These are phyloP conservation scores for Neocucurbitaria cava DNA, from an alignment of 2,329 filamentous ascomycete genomes.

Conservation along the genomic window DNA sequence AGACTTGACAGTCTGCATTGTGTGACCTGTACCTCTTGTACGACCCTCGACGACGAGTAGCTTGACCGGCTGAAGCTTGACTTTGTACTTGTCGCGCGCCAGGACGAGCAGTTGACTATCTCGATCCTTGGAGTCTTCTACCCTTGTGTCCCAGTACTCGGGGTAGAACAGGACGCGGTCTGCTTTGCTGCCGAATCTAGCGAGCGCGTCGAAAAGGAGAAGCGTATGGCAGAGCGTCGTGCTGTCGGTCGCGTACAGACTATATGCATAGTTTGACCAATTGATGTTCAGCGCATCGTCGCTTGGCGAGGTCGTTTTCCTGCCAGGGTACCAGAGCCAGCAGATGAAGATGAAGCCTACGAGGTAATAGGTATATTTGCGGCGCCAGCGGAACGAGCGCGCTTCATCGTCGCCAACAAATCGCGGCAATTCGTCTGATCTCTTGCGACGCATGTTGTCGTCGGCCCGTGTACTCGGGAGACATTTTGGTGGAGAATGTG, in stretches of 20 bases:
- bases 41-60: constrained; percentile 47
- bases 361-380: constrained; percentile 38
- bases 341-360: constrained; percentile 35
- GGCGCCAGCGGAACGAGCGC: constrained; percentile 30
- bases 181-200: constrained; percentile 52
- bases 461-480: constrained; percentile 1
- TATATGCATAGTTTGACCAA: constrained; percentile 53
- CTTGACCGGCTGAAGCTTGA: constrained; percentile 57
- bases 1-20: constrained; percentile 8
- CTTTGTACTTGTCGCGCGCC: constrained; percentile 59
- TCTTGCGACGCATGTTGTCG: constrained; percentile 41
- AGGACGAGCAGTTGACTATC: constrained; percentile 57
- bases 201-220: constrained; percentile 54
- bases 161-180: constrained; percentile 57
- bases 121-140: constrained; percentile 38
- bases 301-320: constrained; percentile 7
- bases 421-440: constrained; percentile 45
- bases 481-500: constrained; percentile 9
- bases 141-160: constrained; percentile 45
- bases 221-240: constrained; percentile 53
- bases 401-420: constrained; percentile 26
- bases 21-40: constrained; percentile 36
- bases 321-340: constrained; percentile 35
- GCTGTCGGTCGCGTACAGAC: constrained; percentile 52
- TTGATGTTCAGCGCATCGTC: constrained; percentile 32